These are phyloP conservation scores for Monotropa hypopitys DNA, from an alignment of 179 eudicot species.

Conservation along the genomic window DNA sequence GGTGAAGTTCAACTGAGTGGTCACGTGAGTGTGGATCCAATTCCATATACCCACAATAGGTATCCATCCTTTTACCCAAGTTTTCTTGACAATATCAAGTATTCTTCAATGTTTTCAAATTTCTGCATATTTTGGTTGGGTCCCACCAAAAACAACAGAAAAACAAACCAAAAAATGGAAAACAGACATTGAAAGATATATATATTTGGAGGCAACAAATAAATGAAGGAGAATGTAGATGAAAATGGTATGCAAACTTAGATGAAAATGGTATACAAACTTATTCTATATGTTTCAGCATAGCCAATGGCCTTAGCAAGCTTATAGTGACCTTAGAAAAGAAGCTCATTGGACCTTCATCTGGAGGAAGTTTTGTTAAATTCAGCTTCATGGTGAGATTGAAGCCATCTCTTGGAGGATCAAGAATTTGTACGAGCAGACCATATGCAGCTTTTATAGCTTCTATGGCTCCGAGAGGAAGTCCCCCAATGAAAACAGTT, in stretches of 20 bases:
- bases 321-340: constrained; percentile 51
- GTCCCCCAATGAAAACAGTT: constrained; percentile 62
- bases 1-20: too few relatives aligned
- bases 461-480: constrained; percentile 89
- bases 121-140: not conserved
- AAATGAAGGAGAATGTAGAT: constrained; percentile 1
- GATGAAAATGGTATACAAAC: constrained; percentile 2
- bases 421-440: constrained; percentile 60
- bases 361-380: constrained; percentile 77
- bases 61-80: not conserved
- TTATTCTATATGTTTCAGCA: constrained; percentile 16
- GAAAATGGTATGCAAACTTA: constrained; percentile 1
- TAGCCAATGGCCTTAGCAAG: constrained; percentile 21
- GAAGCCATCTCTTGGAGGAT: constrained; percentile 95
- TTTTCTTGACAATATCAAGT: not conserved
- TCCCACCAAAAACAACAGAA: not conserved
- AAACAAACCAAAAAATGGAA: not conserved
- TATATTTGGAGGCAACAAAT: not conserved
- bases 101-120: not conserved
- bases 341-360: constrained; percentile 87
- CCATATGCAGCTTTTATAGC: constrained; percentile 85
- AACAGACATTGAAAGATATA: not conserved
- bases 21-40: not conserved
- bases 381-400: constrained; percentile 91
- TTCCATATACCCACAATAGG: not conserved